Base-by-base conservation (phyloP, 73 alveolate genomes). In the Stentor roeselii region DNA sequence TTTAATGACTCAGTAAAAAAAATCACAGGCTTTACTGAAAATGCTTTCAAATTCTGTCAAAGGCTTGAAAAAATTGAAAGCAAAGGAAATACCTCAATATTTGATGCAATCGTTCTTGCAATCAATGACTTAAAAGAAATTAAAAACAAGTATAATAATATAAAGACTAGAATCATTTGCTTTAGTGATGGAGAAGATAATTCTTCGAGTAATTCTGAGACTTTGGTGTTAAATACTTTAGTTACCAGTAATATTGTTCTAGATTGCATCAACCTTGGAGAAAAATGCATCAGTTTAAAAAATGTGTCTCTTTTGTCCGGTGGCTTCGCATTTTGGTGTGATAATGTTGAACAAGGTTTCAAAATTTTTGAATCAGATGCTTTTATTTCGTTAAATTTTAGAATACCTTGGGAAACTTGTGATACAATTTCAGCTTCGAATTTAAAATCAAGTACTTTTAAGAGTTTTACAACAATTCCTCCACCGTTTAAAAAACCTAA, bases 101-200 rank as follows among this genome's bases (percentile, higher is more conserved):
- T 78, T 50, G 93, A 88, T 83, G 93, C 93, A 0, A 77, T 88
- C 0, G 74, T 75, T 60, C 75, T 83, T 36, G 93, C 90, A 0
- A 84, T 88, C 3, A 40, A 41, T 14, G 36, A 42, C 34, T 38
- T 88, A 4, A 37, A 60, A 37, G 67, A 40, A 58, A 60, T 88
- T 3, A 88, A 84, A 59, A 30, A 32, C 39, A 83, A 88, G 76
- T 88, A 88, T 27, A 90, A 91, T 21, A 88, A 86, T 39, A 76
- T 83, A 11, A 76, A 67, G 2, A 59, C 86, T 36, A 82, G 95
- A 60, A 50, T 89, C 39, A 50, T 86, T 78, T 88, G 89, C 27
- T 78, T 89, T 39, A 80, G 90, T 41, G 92, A 89, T 86, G 95
- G 95, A 36, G 90, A 82, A 27, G 95, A 89, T 83, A 86, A 60